Evolutionary conservation across 345 rosid species (phyloP).

Genomic region (Adansonia digitata): DNA sequence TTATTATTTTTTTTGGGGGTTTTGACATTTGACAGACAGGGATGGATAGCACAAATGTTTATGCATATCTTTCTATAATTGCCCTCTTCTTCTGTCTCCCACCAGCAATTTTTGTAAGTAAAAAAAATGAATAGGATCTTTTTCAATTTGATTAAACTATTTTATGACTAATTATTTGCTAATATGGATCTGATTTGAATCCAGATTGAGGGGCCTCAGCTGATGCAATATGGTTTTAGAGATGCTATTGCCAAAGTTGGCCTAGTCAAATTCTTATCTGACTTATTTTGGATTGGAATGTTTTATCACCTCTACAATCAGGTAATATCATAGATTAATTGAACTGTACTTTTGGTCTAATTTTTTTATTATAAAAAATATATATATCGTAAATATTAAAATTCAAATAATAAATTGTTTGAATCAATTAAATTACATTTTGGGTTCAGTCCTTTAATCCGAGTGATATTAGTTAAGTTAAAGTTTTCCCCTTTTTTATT

Average conservation of each 20-base stretch:
- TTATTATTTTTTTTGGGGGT: too few species aligned
- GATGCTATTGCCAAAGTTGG: slow-evolving; percentile 51
- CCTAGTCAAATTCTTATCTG: slow-evolving; percentile 35
- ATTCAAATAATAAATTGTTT: neutral
- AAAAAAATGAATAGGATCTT: neutral
- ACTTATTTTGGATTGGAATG: slow-evolving; percentile 51
- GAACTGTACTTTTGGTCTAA: too few species aligned
- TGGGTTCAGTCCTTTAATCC: too few species aligned
- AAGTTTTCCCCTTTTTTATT: neutral
- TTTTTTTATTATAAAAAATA: too few species aligned
- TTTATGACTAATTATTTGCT: neutral
- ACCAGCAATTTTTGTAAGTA: slow-evolving; percentile 42
- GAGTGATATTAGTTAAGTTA: too few species aligned
- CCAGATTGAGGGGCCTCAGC: slow-evolving; percentile 52
- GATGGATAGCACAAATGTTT: slow-evolving; percentile 54
- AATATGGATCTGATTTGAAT: neutral
- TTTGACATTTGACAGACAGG: slow-evolving; percentile 37
- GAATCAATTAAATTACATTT: neutral
- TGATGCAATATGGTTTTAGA: slow-evolving; percentile 38
- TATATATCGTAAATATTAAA: too few species aligned
- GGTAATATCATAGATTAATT: slow-evolving; percentile 12
- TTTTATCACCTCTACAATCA: slow-evolving; percentile 53
- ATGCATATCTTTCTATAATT: slow-evolving; percentile 46
- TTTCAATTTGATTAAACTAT: neutral
- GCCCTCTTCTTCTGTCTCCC: slow-evolving; percentile 46